Conservation (phyloP, 2,329 filamentous ascomycete species). For the Colletotrichum zoysiae region DNA sequence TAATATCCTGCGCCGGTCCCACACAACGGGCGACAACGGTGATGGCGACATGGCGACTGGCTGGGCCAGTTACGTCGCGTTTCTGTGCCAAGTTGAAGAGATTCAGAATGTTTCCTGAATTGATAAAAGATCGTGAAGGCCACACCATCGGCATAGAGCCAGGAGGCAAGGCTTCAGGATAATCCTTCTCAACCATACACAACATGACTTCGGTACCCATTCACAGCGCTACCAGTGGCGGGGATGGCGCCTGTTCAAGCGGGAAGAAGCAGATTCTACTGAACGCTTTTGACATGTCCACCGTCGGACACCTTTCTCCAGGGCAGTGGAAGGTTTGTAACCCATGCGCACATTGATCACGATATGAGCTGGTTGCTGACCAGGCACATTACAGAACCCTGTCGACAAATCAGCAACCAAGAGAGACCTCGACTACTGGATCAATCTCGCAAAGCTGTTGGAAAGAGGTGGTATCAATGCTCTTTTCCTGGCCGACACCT, state of each 20-base stretch:
- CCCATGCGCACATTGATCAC: not conserved
- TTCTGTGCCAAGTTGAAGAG: conserved; percentile 8
- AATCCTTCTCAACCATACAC: too few relatives aligned
- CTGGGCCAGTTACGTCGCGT: not conserved
- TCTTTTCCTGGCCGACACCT: conserved; percentile 75
- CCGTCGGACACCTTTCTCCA: conserved; percentile 72
- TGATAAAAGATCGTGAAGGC: conserved; percentile 7
- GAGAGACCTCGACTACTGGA: conserved; percentile 72
- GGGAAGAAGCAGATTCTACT: conserved; percentile 60
- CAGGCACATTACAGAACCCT: conserved; percentile 61
- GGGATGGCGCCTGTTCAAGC: not conserved
- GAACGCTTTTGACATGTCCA: conserved; percentile 72
- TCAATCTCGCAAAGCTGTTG: conserved; percentile 71
- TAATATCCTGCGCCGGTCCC: conserved; percentile 36
- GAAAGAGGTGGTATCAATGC: conserved; percentile 74
- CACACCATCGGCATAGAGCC: not conserved
- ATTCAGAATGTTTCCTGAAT: not conserved
- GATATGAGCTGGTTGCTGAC: not conserved
- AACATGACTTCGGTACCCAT: conserved; percentile 33
- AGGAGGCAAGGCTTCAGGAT: not conserved
- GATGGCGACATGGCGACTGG: conserved; percentile 32
- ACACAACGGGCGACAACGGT: conserved; percentile 31
- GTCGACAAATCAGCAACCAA: conserved; percentile 72
- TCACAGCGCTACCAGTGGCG: conserved; percentile 13
- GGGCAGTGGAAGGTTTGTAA: conserved; percentile 74